Evolutionary conservation across 306 rosid species (phyloP), one percentile per base, ranked within the genome.

Genomic region (Delonix regia): DNA sequence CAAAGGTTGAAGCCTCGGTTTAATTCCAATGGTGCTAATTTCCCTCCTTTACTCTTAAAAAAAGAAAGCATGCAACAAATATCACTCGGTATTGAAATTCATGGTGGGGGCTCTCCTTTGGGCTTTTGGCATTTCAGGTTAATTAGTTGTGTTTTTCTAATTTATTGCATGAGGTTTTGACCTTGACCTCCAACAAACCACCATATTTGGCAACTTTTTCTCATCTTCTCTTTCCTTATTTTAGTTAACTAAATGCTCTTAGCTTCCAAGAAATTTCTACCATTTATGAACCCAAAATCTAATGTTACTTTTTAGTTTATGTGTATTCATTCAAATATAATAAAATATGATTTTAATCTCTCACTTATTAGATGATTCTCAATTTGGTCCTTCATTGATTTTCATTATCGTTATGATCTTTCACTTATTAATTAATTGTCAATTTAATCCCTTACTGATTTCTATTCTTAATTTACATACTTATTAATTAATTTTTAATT

Each of bases 131-230:
- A 60, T 70, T 87, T 87, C 83, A 82, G 85, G 83, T 84, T 65
- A 89, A 78, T 82, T 78, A 78, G 89, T 80, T 86, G 80, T 81
- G 64, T 82, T 61, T 87, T 87, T 75, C 88, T 79, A 89, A 88
- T 80, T 78, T 87, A 88, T 86, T 80, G 84, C 66, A 7, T 73
- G 86, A 72, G 88, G 84, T 89, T 83, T 92, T 90, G 94, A 92
- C 97, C 85, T 89, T 86, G 94, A 90, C 93, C 86, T 59, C 9
- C 63, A 90, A 86, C 97, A 21, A 89, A 87, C 92, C 94, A 79
- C 88, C 87, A 84, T 84, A 90, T 84, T 79, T 78, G 98, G 90
- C 97, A 81, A 36, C 69, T 69, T 87, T 85, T 89, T 47, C 94
- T 88, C 91, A 27, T 83, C 87, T 48, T 83, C 74, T 42, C 25